Evolutionary conservation across 2,329 filamentous ascomycete genomes (phyloP), one percentile per base, ranked within the genome.

Genomic region (Plenodomus tracheiphilus): DNA sequence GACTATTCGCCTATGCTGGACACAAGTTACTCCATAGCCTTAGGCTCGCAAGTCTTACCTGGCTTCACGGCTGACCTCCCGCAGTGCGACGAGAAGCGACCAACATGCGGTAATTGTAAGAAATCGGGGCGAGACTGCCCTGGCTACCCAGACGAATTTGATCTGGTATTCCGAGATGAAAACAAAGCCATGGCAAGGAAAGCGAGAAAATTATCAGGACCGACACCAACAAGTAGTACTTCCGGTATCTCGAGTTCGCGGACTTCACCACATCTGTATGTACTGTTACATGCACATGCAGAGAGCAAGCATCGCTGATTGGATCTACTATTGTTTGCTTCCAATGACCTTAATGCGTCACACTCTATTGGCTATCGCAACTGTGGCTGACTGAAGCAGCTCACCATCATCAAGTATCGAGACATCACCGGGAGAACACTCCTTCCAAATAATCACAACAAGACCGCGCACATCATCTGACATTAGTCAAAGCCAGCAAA

Each of bases 101-200:
- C 68, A 43, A 69, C 54, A 59, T 71, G 68, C 59, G 62, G 64
- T 25, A 67, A 69, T 46, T 71, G 68, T 45, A 62, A 65, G 47
- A 71, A 71, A 47, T 66, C 64, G 15, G 57, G 59, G 6, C 59
- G 65, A 11, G 50, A 51, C 2, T 71, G 68, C 43, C 68, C 68
- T 20, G 68, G 68, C 2, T 71, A 68, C 48, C 66, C 84, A 66
- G 84, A 88, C 63, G 85, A 88, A 56, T 87, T 89, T 59, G 86
- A 89, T 59, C 73, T 89, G 19, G 81, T 89, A 46, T 88, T 89
- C 60, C 83, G 86, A 47, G 86, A 89, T 66, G 86, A 89, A 73
- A 89, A 86, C 21, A 81, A 83, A 57, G 84, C 85, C 1, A 86
- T 85, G 28, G 84, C 85, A 62, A 78, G 81, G 53, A 80, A 85